phyloP scores from a whole-genome alignment of 2,329 filamentous ascomycete species.

The Trichoderma atroviride region DNA sequence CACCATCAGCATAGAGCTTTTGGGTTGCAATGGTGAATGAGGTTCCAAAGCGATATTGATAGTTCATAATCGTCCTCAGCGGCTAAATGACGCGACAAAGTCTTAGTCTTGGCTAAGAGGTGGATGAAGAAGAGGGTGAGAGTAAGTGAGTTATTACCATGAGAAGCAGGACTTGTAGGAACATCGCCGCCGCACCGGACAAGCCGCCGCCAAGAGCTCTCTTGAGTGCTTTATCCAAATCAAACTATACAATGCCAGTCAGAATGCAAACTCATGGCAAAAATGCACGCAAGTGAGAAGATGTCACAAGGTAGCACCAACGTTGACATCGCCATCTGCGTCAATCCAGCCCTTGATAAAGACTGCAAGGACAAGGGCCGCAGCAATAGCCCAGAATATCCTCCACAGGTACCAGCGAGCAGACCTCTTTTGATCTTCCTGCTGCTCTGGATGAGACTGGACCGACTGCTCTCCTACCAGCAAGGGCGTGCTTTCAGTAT shows the following conservation, averaged over 20 bases:
- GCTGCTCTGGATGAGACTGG: neutral
- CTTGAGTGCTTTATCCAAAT: slow-evolving; percentile 48
- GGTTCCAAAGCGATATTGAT: slow-evolving; percentile 52
- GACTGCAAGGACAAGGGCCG: slow-evolving; percentile 38
- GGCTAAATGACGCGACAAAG: slow-evolving; percentile 38
- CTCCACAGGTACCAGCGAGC: slow-evolving; percentile 7
- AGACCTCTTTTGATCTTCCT: neutral
- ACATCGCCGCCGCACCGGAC: slow-evolving; percentile 52
- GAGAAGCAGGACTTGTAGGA: slow-evolving; percentile 50
- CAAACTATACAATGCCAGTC: slow-evolving; percentile 41
- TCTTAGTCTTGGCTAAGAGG: neutral
- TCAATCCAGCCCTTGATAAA: slow-evolving; percentile 53
- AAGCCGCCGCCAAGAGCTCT: slow-evolving; percentile 50
- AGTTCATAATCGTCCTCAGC: slow-evolving; percentile 54
- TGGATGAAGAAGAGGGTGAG: neutral
- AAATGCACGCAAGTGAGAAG: neutral
- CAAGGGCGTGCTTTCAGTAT: slow-evolving; percentile 4
- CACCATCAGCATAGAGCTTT: slow-evolving; percentile 48
- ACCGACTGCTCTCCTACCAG: slow-evolving; percentile 1
- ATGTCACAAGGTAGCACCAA: slow-evolving; percentile 36
- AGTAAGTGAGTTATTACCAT: slow-evolving; percentile 43
- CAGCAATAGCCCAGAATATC: slow-evolving; percentile 40
- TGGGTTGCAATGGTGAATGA: slow-evolving; percentile 44
- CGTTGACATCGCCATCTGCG: slow-evolving; percentile 40
- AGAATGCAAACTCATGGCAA: neutral